Evolutionary conservation across 2,329 filamentous ascomycete species (phyloP), one percentile per base, ranked within the genome.

Genomic region (Escovopsis sp.): DNA sequence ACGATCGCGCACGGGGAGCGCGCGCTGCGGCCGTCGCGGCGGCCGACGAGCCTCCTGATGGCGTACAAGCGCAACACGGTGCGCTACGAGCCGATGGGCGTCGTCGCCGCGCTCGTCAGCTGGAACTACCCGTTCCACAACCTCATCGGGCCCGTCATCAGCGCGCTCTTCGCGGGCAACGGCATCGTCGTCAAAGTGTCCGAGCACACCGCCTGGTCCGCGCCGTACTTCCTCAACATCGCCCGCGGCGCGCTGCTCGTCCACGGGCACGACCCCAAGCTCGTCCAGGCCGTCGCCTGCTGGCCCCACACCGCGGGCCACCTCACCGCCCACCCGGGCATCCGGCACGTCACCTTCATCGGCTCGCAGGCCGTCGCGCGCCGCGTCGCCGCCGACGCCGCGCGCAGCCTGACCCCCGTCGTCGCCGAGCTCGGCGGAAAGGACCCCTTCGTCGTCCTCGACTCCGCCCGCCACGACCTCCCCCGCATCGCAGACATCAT

Each of bases 101-200:
- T 98, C 31, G 84, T 98, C 6, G 81, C 86, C 10, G 89, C 91
- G 14, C 81, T 89, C 40, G 86, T 98, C 35, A 91, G 84, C 57
- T 98, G 91, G 91, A 98, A 98, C 66, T 96, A 87, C 58, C 79
- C 85, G 36, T 94, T 96, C 62, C 91, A 98, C 66, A 98, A 98
- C 62, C 70, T 96, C 48, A 76, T 96, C 37, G 86, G 84, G 0
- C 91, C 89, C 12, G 74, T 95, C 50, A 93, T 96, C 57, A 88
- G 84, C 50, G 79, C 84, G 13, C 72, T 96, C 39, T 96, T 96
- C 58, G 73, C 88, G 12, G 91, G 91, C 37, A 95, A 96, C 57
- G 85, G 78, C 40, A 81, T 96, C 49, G 70, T 98, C 35, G 82
- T 96, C 59, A 98, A 98, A 65, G 84, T 83, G 38, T 94, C 86